Percentiles rank a stretch among this genome's conserved stretches.
Evolutionary conservation across 73 alveolate species (phyloP).

Genomic region (Stentor coeruleus): DNA sequence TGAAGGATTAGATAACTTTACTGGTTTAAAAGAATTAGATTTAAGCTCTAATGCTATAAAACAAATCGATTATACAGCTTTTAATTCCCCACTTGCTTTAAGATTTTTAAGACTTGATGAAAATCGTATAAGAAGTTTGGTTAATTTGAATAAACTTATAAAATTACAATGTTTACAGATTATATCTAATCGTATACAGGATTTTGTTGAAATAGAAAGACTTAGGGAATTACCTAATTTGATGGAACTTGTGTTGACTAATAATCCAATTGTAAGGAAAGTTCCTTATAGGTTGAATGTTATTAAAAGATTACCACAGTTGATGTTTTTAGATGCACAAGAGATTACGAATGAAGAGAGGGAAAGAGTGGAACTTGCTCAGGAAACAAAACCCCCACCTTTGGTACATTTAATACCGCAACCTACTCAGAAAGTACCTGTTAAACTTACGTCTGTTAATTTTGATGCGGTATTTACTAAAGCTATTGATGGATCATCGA

Average conservation of each 20-base stretch:
- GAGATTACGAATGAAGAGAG: not conserved
- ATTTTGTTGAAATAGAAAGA: conserved; percentile 71
- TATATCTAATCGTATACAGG: conserved; percentile 64
- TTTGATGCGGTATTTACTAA: not conserved
- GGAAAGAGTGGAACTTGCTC: not conserved
- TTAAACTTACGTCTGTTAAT: not conserved
- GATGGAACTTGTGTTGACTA: conserved; percentile 54
- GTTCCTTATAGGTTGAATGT: conserved; percentile 65
- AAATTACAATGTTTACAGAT: conserved; percentile 60
- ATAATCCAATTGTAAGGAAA: conserved; percentile 68
- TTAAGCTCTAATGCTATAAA: conserved; percentile 58
- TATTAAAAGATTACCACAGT: no score
- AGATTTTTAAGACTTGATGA: conserved; percentile 65
- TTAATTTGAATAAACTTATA: conserved; percentile 52
- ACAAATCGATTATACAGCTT: conserved; percentile 56
- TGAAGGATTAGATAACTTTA: conserved; percentile 66
- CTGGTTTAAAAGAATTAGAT: conserved; percentile 64
- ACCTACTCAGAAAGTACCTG: not conserved
- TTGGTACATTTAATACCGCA: not conserved
- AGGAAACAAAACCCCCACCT: not conserved
- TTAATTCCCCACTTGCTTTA: conserved; percentile 36
- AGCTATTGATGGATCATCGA: no score
- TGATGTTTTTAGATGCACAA: not conserved
- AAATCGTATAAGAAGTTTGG: conserved; percentile 62
- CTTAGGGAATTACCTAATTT: conserved; percentile 46